Percentiles rank a stretch among this genome's conserved stretches.
Conservation (phyloP, 495 filamentous ascomycete species). For the Astrothelium subdiscretum region DNA sequence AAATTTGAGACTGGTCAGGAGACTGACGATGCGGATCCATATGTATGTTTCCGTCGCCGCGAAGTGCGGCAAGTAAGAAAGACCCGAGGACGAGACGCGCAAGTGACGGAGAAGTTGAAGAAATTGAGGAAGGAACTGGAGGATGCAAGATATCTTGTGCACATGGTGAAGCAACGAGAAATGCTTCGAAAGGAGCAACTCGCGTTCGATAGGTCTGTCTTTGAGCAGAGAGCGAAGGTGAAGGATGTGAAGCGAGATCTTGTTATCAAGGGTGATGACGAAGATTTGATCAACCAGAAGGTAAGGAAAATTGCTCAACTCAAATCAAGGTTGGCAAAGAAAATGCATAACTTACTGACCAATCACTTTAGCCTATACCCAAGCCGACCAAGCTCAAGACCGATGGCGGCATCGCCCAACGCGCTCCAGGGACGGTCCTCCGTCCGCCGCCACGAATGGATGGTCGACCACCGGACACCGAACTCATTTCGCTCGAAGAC, state of each 20-base stretch:
- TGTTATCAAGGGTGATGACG: conserved; percentile 83
- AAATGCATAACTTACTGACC: not conserved
- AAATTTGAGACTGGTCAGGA: conserved; percentile 90
- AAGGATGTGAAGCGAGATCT: conserved; percentile 59
- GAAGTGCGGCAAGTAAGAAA: conserved; percentile 91
- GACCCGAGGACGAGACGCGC: conserved; percentile 84
- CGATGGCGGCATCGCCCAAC: conserved; percentile 28
- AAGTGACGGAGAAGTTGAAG: conserved; percentile 88
- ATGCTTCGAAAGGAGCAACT: conserved; percentile 65
- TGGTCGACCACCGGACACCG: conserved; percentile 57
- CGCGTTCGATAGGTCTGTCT: conserved; percentile 58
- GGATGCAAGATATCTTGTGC: conserved; percentile 69
- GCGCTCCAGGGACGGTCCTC: conserved; percentile 25
- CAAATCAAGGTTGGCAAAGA: not conserved
- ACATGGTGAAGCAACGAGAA: conserved; percentile 67
- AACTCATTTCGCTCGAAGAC: conserved; percentile 65
- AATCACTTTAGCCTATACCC: conserved; percentile 21
- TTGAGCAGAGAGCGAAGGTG: conserved; percentile 64
- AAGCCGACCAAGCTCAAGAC: conserved; percentile 42
- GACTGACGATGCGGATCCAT: conserved; percentile 90
- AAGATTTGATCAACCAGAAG: conserved; percentile 83
- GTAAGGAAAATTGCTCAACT: conserved; percentile 38
- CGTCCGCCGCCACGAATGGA: conserved; percentile 60
- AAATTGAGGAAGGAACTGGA: conserved; percentile 85
- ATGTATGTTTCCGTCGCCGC: conserved; percentile 93